Conservation (phyloP, 179 eudicot genomes). For the Nepenthes alata region DNA sequence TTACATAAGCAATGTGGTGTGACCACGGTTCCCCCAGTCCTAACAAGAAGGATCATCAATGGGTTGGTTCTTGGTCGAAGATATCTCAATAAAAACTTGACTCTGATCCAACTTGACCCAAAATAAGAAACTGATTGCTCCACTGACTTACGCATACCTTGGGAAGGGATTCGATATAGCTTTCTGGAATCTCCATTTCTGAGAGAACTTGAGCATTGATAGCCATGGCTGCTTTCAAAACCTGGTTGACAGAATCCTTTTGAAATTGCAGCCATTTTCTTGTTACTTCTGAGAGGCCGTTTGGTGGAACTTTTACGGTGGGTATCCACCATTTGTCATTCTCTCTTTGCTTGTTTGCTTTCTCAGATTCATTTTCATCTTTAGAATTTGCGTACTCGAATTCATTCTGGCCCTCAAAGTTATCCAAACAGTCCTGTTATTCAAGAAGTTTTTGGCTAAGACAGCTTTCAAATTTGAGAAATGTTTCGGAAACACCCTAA, state of each 20-base stretch:
- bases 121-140: background rate
- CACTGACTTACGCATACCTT: slow-evolving; percentile 32
- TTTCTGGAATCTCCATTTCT: slow-evolving; percentile 90
- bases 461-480: too few relatives aligned
- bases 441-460: background rate
- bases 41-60: too few relatives aligned
- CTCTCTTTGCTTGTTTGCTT: slow-evolving; percentile 28
- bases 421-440: slow-evolving; percentile 64
- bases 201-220: slow-evolving; percentile 73
- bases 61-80: too few relatives aligned
- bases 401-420: slow-evolving; percentile 52
- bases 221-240: slow-evolving; percentile 88
- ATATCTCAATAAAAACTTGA: too few relatives aligned
- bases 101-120: background rate
- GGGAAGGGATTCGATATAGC: slow-evolving; percentile 78
- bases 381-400: slow-evolving; percentile 53
- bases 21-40: too few relatives aligned
- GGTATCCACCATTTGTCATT: slow-evolving; percentile 86
- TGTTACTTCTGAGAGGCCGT: slow-evolving; percentile 55
- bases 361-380: slow-evolving; percentile 45
- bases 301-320: slow-evolving; percentile 53
- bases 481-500: too few relatives aligned
- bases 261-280: slow-evolving; percentile 64
- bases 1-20: too few relatives aligned
- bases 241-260: slow-evolving; percentile 85